Conservation (phyloP, 1,284 basidiomycete genomes). For the Rhodotorula sp. region DNA sequence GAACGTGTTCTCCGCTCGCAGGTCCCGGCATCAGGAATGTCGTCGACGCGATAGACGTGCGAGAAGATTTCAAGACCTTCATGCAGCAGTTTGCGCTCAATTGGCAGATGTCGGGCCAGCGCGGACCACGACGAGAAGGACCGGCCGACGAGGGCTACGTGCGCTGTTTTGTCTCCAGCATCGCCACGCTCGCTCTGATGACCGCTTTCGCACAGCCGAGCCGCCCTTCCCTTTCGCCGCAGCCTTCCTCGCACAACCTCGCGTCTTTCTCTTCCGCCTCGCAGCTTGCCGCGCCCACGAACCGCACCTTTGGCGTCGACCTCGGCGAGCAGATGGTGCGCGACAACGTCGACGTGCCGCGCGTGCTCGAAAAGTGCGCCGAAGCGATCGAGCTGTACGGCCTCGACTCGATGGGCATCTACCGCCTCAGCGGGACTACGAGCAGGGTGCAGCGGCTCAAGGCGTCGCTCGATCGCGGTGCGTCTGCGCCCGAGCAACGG, state of each 20-base stretch:
- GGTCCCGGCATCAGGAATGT: conserved; percentile 78
- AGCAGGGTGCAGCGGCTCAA: conserved; percentile 84
- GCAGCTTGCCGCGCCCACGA: conserved; percentile 9
- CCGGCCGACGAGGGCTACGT: conserved; percentile 52
- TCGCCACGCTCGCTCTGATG: neutral
- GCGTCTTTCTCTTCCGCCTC: conserved; percentile 11
- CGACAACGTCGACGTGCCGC: conserved; percentile 85
- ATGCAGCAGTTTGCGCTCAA: conserved; percentile 95
- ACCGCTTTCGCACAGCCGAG: conserved; percentile 42
- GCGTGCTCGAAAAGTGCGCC: conserved; percentile 84
- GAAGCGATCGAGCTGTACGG: conserved; percentile 89
- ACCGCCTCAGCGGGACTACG: conserved; percentile 87
- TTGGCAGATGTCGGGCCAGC: conserved; percentile 61
- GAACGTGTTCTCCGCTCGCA: conserved; percentile 42
- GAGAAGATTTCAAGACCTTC: conserved; percentile 89
- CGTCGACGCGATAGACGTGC: conserved; percentile 89
- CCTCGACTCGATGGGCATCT: conserved; percentile 82
- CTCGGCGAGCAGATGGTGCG: conserved; percentile 87
- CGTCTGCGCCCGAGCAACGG: conserved; percentile 46
- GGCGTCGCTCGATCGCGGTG: conserved; percentile 81
- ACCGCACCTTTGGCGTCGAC: conserved; percentile 83
- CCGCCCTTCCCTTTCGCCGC: conserved; percentile 14
- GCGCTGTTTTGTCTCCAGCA: conserved; percentile 1
- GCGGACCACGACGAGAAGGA: conserved; percentile 50
- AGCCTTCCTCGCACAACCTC: conserved; percentile 7